Evolutionary conservation across 441 rosid genomes (phyloP), one percentile per base, ranked within the genome.

Genomic region (Erodium texanum): DNA sequence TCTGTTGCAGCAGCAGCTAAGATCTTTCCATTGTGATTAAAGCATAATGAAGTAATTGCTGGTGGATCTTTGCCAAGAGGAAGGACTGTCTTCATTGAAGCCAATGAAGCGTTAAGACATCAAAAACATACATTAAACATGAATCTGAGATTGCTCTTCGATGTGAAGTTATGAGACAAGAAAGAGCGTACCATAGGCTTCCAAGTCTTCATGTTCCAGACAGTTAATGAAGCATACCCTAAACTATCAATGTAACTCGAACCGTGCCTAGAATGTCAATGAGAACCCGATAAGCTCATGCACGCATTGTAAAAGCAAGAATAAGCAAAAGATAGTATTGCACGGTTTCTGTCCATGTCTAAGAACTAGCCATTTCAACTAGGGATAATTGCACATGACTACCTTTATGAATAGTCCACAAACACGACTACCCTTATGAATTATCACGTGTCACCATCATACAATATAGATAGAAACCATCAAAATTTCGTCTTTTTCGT

Each of bases 21-120:
- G 72, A 87, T 85, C 77, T 87, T 87, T 63, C 93, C 90, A 66
- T 87, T 87, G 85, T 87, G 93, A 78, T 84, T 85, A 78, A 87
- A 87, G 76, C 93, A 84, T 29, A 84, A 20, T 24, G 90, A 87
- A 73, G 93, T 87, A 66, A 87, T 83, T 72, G 90, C 90, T 22
- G 90, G 93, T 41, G 89, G 93, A 82, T 87, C 93, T 80, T 87
- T 85, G 66, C 93, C 93, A 70, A 85, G 90, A 67, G 93, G 89
- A 75, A 85, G 93, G 77, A 80, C 87, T 84, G 90, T 75, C 93
- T 87, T 84, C 85, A 85, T 32, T 62, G 67, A 81, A 82, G 65
- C 78, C 74, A 70, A 65, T 73, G 71, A 76, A 54, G 76, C 70
- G 72, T 76, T 77, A 77, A 81, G 83, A 14, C 14, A 41, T 71